Conservation (phyloP, 345 rosid species). For the Eucalyptus regnans region DNA sequence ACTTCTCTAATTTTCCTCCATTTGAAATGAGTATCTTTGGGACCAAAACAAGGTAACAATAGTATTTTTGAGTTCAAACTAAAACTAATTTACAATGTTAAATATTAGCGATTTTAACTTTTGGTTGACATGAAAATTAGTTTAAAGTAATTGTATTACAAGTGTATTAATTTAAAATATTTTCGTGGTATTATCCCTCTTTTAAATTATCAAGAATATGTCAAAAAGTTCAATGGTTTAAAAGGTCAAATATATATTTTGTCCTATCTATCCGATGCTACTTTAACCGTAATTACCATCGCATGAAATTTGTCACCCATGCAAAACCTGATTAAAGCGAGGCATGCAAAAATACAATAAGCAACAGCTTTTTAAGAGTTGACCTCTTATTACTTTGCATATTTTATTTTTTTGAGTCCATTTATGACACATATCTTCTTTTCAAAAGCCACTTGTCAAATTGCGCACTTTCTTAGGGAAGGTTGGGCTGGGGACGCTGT, state of each 20-base stretch:
- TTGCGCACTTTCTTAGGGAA: too few relatives aligned
- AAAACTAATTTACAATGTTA: not conserved
- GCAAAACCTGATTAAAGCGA: not conserved
- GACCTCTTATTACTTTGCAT: not conserved
- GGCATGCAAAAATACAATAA: not conserved
- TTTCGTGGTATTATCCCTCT: not conserved
- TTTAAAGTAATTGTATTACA: not conserved
- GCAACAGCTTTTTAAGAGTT: not conserved
- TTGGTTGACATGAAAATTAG: not conserved
- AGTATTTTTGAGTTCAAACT: not conserved
- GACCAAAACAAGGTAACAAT: not conserved
- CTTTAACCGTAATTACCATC: not conserved
- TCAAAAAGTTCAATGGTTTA: not conserved
- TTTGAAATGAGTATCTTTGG: not conserved
- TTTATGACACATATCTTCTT: not conserved
- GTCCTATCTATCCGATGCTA: not conserved
- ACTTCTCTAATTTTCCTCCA: not conserved
- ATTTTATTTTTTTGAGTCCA: not conserved
- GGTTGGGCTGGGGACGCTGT: too few relatives aligned
- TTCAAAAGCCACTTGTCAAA: not conserved
- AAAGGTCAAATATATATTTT: not conserved
- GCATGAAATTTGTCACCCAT: not conserved
- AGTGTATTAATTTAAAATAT: not conserved
- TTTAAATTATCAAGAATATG: not conserved
- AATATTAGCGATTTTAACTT: not conserved